These are phyloP conservation scores for Podila epigama DNA, from an alignment of 192 early-diverging fungal genomes.

Conservation along the genomic window DNA sequence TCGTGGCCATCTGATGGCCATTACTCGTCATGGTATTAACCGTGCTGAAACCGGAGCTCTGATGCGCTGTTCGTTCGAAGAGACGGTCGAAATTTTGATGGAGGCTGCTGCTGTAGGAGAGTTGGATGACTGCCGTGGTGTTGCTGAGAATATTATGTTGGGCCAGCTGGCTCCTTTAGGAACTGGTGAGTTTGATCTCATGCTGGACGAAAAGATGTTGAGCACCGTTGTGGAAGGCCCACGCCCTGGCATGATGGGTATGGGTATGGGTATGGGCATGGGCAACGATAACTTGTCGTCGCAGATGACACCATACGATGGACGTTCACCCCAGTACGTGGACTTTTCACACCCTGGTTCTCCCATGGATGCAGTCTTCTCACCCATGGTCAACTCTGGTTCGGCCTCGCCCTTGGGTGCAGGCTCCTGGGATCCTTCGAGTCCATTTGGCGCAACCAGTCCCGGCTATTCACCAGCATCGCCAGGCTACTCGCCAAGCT, in stretches of 20 bases:
- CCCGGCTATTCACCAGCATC: slow-evolving; percentile 56
- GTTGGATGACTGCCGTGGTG: slow-evolving; percentile 94
- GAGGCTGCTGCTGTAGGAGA: slow-evolving; percentile 92
- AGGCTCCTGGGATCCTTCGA: slow-evolving; percentile 38
- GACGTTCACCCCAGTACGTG: slow-evolving; percentile 65
- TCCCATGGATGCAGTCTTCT: slow-evolving; percentile 84
- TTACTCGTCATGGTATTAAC: slow-evolving; percentile 98
- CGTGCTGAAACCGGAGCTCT: slow-evolving; percentile 92
- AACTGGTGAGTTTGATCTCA: slow-evolving; percentile 92
- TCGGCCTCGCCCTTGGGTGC: slow-evolving; percentile 62
- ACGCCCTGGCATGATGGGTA: slow-evolving; percentile 57
- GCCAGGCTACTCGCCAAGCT: slow-evolving; percentile 60
- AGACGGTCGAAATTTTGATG: slow-evolving; percentile 98
- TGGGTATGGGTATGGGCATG: slow-evolving; percentile 58
- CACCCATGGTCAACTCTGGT: slow-evolving; percentile 83
- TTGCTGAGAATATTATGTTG: slow-evolving; percentile 97
- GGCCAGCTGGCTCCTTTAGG: slow-evolving; percentile 97
- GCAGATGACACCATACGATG: slow-evolving; percentile 84
- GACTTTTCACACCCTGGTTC: slow-evolving; percentile 70
- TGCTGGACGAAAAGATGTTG: slow-evolving; percentile 94
- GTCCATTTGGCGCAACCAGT: slow-evolving; percentile 46
- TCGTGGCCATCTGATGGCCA: slow-evolving; percentile 92
- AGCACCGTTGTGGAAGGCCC: slow-evolving; percentile 68
- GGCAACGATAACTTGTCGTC: slow-evolving; percentile 71
- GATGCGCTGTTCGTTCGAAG: slow-evolving; percentile 97